Evolutionary conservation across 352 stramenopile genomes (phyloP).

Genomic region (Achlya hypogyna): DNA sequence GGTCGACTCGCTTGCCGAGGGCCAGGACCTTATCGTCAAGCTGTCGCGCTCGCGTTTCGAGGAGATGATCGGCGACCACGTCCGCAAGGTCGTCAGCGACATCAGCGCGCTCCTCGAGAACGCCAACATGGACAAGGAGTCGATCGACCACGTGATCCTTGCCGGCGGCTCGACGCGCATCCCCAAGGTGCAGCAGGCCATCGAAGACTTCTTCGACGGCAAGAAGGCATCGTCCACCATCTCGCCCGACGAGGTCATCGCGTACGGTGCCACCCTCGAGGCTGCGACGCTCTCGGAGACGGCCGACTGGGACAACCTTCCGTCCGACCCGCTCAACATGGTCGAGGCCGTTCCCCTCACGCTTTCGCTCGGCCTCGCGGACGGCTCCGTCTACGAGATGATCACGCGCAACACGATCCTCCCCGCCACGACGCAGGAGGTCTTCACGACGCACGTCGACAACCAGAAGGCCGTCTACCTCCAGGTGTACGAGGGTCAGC

Average conservation of each 20-base stretch:
- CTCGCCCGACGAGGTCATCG: constrained; percentile 87
- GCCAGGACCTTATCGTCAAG: constrained; percentile 95
- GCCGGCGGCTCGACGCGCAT: constrained; percentile 96
- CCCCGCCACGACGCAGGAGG: constrained; percentile 65
- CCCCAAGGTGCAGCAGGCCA: constrained; percentile 83
- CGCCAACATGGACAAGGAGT: constrained; percentile 64
- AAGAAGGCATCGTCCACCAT: constrained; percentile 75
- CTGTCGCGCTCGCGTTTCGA: constrained; percentile 95
- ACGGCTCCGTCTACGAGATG: constrained; percentile 87
- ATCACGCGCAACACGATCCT: constrained; percentile 88
- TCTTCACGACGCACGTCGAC: constrained; percentile 87
- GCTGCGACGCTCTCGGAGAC: constrained; percentile 38
- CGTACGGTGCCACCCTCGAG: constrained; percentile 83
- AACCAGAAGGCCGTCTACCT: constrained; percentile 88
- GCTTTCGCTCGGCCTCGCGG: constrained; percentile 86
- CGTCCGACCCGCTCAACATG: constrained; percentile 50
- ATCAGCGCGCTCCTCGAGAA: constrained; percentile 77
- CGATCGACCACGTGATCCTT: constrained; percentile 95
- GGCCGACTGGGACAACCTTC: constrained; percentile 52
- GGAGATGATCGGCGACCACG: constrained; percentile 89
- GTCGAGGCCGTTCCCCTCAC: constrained; percentile 90
- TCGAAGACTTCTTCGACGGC: constrained; percentile 83
- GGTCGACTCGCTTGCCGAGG: constrained; percentile 96
- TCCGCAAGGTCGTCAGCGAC: constrained; percentile 88
- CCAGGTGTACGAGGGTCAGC: constrained; percentile 94